phyloP scores from a whole-genome alignment of 208 protist species.

The Hexamita inflata region DNA sequence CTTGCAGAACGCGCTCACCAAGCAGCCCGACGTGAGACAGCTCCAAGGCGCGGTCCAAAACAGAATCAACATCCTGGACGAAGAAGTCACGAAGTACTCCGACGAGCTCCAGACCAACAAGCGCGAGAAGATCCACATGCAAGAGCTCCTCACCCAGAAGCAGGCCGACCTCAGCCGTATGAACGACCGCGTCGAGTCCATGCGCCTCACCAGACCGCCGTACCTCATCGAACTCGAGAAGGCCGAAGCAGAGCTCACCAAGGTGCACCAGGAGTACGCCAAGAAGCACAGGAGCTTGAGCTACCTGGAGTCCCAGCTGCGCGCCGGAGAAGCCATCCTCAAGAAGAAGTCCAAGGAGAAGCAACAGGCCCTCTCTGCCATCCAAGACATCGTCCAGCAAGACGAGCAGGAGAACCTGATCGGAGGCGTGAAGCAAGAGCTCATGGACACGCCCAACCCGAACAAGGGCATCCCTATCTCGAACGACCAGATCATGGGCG shows the following conservation, averaged over 20 bases:
- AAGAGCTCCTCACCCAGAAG: background rate
- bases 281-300: background rate
- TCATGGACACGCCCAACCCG: background rate
- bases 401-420: background rate
- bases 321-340: background rate
- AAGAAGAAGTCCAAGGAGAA: background rate
- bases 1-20: background rate
- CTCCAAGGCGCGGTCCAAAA: background rate
- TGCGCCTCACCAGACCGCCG: background rate
- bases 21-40: background rate
- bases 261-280: background rate
- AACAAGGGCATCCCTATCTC: background rate
- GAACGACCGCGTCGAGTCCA: background rate
- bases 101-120: background rate
- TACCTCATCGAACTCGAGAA: background rate
- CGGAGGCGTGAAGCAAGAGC: background rate
- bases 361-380: background rate
- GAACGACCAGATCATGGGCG: background rate
- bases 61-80: background rate
- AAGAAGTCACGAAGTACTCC: background rate
- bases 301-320: background rate
- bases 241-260: background rate
- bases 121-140: background rate
- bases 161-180: background rate
- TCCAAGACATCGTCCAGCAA: background rate